A percentile compares a stretch with the other conserved stretches of the same genome.
These are phyloP conservation scores for Glycyrrhiza uralensis DNA, from an alignment of 306 rosid genomes.

Conservation along the genomic window DNA sequence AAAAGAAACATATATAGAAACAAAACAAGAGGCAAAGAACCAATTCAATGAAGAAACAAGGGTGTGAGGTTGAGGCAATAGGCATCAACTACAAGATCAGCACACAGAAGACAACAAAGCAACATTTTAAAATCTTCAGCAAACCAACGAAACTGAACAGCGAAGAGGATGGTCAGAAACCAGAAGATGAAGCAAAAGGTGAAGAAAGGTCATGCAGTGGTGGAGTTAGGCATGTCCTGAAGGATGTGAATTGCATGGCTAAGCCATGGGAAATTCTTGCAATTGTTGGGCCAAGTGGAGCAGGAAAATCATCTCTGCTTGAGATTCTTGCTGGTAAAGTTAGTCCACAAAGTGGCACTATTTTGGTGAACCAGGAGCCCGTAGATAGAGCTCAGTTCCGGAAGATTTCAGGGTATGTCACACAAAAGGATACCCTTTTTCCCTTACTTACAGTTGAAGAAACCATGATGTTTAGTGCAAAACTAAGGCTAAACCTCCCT, in stretches of 20 bases:
- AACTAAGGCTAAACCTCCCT: slow-evolving; percentile 48
- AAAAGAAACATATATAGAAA: neutral
- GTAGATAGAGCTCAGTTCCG: slow-evolving; percentile 49
- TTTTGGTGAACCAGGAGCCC: slow-evolving; percentile 53
- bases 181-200: slow-evolving; percentile 31
- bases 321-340: slow-evolving; percentile 69
- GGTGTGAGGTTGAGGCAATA: slow-evolving; percentile 71
- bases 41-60: slow-evolving; percentile 68
- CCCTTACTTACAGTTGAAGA: slow-evolving; percentile 87
- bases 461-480: slow-evolving; percentile 76
- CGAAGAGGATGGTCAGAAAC: slow-evolving; percentile 21
- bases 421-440: slow-evolving; percentile 71
- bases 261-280: slow-evolving; percentile 74
- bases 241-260: slow-evolving; percentile 57
- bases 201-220: slow-evolving; percentile 24
- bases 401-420: slow-evolving; percentile 74
- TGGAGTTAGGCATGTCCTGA: slow-evolving; percentile 56
- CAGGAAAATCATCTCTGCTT: slow-evolving; percentile 84
- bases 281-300: slow-evolving; percentile 90
- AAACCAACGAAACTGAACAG: slow-evolving; percentile 15
- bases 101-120: slow-evolving; percentile 27
- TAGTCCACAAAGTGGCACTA: slow-evolving; percentile 55
- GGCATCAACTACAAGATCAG: slow-evolving; percentile 57
- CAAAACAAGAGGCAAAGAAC: slow-evolving; percentile 1
- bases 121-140: slow-evolving; percentile 46